Conservation (phyloP, 2,329 filamentous ascomycete genomes). For the Exophiala dermatitidis region DNA sequence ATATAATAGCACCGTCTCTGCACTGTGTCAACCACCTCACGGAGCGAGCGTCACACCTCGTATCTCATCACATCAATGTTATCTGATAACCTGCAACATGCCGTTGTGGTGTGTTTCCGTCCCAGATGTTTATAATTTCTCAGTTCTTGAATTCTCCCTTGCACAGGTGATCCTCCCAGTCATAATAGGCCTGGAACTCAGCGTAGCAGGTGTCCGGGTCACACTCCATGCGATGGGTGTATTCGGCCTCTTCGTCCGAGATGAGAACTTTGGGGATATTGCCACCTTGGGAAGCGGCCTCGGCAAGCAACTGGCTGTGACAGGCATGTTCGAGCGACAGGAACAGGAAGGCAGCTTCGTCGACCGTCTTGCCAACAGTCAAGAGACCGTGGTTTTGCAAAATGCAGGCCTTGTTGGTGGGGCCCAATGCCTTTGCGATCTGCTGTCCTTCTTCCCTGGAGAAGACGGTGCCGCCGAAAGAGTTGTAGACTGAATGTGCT, state of each 20-base stretch:
- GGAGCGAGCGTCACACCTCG: no score
- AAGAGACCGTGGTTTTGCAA: slow-evolving; percentile 37
- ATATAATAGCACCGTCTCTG: no score
- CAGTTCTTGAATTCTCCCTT: slow-evolving; percentile 24
- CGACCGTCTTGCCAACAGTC: slow-evolving; percentile 62
- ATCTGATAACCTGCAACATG: no score
- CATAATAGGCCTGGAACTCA: slow-evolving; percentile 27
- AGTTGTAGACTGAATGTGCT: slow-evolving; percentile 57
- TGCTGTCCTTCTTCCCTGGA: slow-evolving; percentile 55
- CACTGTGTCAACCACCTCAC: no score
- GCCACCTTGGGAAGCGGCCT: slow-evolving; percentile 53
- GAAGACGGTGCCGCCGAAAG: slow-evolving; percentile 58
- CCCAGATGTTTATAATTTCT: background rate
- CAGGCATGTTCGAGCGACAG: slow-evolving; percentile 62
- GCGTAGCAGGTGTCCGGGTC: slow-evolving; percentile 23
- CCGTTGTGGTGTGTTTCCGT: no score
- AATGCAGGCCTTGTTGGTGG: slow-evolving; percentile 23
- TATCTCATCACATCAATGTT: no score
- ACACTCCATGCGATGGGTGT: slow-evolving; percentile 21
- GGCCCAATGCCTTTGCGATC: slow-evolving; percentile 44
- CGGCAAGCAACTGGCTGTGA: slow-evolving; percentile 58
- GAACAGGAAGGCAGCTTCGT: slow-evolving; percentile 66
- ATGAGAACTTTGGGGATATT: slow-evolving; percentile 46
- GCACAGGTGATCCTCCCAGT: slow-evolving; percentile 23
- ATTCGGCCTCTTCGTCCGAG: slow-evolving; percentile 36